Evolutionary conservation across 139 green algal genomes (phyloP), one percentile per base, ranked within the genome.

Genomic region (Astrephomene gubernaculifera): DNA sequence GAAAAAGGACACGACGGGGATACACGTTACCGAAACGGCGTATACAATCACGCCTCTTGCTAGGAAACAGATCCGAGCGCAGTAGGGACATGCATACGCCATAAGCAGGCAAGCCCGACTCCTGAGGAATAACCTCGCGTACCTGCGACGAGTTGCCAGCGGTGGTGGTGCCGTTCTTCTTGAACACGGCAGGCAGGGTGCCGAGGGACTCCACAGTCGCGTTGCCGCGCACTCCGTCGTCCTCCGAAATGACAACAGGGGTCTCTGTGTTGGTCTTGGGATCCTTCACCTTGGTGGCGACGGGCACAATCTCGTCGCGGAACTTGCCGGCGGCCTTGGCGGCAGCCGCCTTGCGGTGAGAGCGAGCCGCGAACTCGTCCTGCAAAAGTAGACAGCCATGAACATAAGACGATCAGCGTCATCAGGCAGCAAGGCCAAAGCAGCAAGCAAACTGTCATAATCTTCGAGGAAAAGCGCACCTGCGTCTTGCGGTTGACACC

Each of bases 291-390:
- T 96, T 96, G 10, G 97, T 99, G 38, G 87, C 35, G 36, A 99
- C 96, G 0, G 97, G 97, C 71, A 99, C 95, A 74, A 99, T 99
- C 93, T 99, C 96, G 12, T 95, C 92, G 60, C 88, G 87, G 90
- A 99, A 99, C 79, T 94, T 95, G 84, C 97, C 97, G 14, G 92
- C 81, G 12, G 84, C 81, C 25, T 91, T 88, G 21, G 97, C 97
- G 8, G 94, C 94, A 0, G 96, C 97, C 8, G 97, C 97, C 83
- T 96, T 94, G 24, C 82, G 85, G 92, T 99, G 97, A 4, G 90
- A 96, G 25, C 57, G 81, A 4, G 93, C 94, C 2, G 94, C 92
- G 86, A 98, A 97, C 52, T 87, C 84, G 87, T 99, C 97, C 94
- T 99, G 96, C 52, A 44, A 43, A 12, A 57, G 49, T 17, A 57